Base-by-base conservation (phyloP, 2,329 filamentous ascomycete species). In the Rosellinia necatrix region DNA sequence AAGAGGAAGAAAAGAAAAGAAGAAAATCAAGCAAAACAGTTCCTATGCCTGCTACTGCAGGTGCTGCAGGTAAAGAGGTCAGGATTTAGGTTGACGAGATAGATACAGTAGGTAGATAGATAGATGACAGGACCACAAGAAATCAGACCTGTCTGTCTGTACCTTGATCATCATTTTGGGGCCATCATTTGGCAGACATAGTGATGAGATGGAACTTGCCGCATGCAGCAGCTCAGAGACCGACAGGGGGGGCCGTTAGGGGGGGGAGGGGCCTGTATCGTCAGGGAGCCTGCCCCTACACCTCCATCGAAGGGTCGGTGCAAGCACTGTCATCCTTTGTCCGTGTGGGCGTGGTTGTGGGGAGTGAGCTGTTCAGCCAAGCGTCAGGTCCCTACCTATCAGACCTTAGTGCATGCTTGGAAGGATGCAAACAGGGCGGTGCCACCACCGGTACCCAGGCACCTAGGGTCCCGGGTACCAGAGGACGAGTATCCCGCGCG, bases 181-280 rank as follows among this genome's bases (percentile, higher is more conserved):
- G n/a, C 22, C 41, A 30, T 43, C 13, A 38, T 42, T 43, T 48
- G 21, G 27, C n/a, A 35, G 24, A 15, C 21, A 19, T 12, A 41
- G n/a, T n/a, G 25, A 40, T 30, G 19, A 32, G 35, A 53, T 48
- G 51, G 51, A 53, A 53, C 51, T 53, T 53, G 51, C 51, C 51
- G 51, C 35, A 48, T 48, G 51, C 51, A 53, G 51, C 51, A 53
- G 51, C 32, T 42, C 35, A 35, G 48, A 40, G 34, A 53, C 32
- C 34, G 32, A 13, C 12, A 17, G 40, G 21, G 12, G 43, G 43
- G 29, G 17, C 43, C 17, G 13, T 47, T 47, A 47, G 35, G 41
- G 29, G 42, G 25, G 43, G 43, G 41, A 46, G 49, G 49, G 49
- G 17, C 40, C 38, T 43, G 25, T 40, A 17, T 3, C 4, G 21